These are phyloP conservation scores for Monilinia vaccinii-corymbosi DNA, from an alignment of 2,329 filamentous ascomycete species.

Conservation along the genomic window DNA sequence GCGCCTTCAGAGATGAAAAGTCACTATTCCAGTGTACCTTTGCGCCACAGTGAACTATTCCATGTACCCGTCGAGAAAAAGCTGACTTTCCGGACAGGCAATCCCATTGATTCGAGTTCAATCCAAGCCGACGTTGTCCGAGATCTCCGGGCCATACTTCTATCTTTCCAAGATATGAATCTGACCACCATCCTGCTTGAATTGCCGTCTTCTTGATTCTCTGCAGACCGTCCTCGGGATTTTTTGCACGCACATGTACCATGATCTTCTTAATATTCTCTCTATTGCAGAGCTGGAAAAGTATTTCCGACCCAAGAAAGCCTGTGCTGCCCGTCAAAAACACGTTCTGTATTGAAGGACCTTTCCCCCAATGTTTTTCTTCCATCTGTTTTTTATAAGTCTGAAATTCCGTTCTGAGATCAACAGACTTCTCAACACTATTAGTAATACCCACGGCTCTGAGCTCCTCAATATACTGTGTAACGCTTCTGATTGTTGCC, in stretches of 20 bases:
- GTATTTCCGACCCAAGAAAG: conserved; percentile 34
- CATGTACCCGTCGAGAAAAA: conserved; percentile 44
- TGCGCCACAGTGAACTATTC: conserved; percentile 73
- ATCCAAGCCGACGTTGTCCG: conserved; percentile 58
- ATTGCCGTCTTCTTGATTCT: conserved; percentile 14
- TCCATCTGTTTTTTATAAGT: conserved; percentile 3
- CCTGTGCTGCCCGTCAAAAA: conserved; percentile 35
- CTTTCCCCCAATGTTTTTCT: background rate
- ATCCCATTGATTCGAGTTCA: conserved; percentile 56
- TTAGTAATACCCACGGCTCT: background rate
- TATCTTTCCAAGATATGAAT: conserved; percentile 10
- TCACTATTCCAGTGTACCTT: conserved; percentile 68
- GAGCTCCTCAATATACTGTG: background rate
- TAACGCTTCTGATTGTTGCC: conserved; percentile 4
- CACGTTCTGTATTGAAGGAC: conserved; percentile 8
- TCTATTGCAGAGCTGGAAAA: conserved; percentile 23
- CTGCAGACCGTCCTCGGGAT: conserved; percentile 8
- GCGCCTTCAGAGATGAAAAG: conserved; percentile 58
- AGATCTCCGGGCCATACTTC: conserved; percentile 54
- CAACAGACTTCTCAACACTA: background rate
- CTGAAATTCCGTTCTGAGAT: conserved; percentile 5
- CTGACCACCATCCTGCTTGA: conserved; percentile 19
- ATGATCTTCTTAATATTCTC: conserved; percentile 15
- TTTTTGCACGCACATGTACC: conserved; percentile 17
- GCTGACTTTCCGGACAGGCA: conserved; percentile 39